Evolutionary conservation across 2,329 filamentous ascomycete genomes (phyloP).

Genomic region (Calonectria fujianensis): DNA sequence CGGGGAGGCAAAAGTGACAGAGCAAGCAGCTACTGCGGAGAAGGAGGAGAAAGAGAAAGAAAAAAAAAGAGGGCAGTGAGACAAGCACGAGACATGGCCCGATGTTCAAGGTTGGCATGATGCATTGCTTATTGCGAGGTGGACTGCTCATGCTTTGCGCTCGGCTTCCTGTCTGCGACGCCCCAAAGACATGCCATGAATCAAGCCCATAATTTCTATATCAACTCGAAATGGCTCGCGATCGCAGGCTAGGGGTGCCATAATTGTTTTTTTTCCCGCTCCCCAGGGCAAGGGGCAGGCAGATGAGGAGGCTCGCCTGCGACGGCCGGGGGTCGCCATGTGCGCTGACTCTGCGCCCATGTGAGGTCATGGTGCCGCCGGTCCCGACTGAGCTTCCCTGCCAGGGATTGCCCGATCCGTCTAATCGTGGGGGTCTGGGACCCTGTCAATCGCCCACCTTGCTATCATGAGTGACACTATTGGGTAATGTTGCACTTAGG

Average conservation of each 20-base stretch:
- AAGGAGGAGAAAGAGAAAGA: too few relatives aligned
- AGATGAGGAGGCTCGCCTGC: constrained; percentile 37
- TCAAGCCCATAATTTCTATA: constrained; percentile 25
- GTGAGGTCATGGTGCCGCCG: constrained; percentile 48
- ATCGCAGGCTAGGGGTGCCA: constrained; percentile 16
- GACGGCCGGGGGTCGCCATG: constrained; percentile 40
- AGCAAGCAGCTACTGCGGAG: neutral
- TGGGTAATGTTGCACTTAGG: constrained; percentile 45
- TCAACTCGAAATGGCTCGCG: constrained; percentile 16
- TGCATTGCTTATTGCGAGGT: constrained; percentile 23
- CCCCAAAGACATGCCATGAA: constrained; percentile 18
- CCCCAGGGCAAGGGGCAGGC: constrained; percentile 4
- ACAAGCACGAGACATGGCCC: constrained; percentile 29
- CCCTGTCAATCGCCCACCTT: constrained; percentile 55
- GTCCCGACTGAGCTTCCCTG: constrained; percentile 44
- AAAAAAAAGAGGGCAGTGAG: neutral
- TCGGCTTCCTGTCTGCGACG: constrained; percentile 15
- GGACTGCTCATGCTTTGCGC: constrained; percentile 26
- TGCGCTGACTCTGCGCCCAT: constrained; percentile 49
- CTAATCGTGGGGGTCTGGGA: constrained; percentile 52
- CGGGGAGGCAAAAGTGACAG: constrained; percentile 19
- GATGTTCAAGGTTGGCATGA: constrained; percentile 19
- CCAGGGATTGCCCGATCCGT: constrained; percentile 53
- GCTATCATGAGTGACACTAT: constrained; percentile 54
- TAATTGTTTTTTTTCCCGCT: neutral